Percentiles rank a stretch among this genome's conserved stretches.
Evolutionary conservation across 805 yeast genomes (phyloP).

Genomic region (Dipodascus albidus): DNA sequence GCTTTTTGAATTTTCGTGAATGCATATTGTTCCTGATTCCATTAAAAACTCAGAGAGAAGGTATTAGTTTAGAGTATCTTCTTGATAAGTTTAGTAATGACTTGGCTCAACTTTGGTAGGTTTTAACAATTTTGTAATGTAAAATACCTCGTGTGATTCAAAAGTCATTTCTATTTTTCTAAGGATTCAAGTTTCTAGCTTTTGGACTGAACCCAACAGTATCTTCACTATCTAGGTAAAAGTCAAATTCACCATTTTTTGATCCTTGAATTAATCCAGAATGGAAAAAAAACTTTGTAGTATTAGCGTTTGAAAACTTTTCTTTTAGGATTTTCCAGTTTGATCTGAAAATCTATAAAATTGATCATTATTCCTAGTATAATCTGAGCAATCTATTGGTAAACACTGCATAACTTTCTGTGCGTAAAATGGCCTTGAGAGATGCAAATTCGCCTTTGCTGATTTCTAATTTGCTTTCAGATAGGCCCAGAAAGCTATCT

Average conservation of each 20-base stretch:
- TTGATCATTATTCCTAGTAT: background rate
- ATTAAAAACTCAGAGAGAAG: no score
- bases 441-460: background rate
- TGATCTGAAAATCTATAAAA: no score
- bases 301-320: no score
- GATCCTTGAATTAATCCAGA: background rate
- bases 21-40: background rate
- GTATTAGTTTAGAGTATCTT: no score
- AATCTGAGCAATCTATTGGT: background rate
- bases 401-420: background rate
- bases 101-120: no score
- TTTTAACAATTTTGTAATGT: no score
- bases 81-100: no score
- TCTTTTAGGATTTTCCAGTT: no score
- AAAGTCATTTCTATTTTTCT: no score
- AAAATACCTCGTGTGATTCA: no score
- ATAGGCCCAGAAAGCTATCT: background rate
- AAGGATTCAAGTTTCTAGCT: no score
- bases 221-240: no score
- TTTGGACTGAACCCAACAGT: background rate
- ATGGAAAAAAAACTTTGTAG: background rate
- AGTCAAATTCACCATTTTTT: background rate
- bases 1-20: background rate
- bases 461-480: background rate
- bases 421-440: background rate